Base-by-base conservation (phyloP, 148 eudicot genomes). In the Silene latifolia region DNA sequence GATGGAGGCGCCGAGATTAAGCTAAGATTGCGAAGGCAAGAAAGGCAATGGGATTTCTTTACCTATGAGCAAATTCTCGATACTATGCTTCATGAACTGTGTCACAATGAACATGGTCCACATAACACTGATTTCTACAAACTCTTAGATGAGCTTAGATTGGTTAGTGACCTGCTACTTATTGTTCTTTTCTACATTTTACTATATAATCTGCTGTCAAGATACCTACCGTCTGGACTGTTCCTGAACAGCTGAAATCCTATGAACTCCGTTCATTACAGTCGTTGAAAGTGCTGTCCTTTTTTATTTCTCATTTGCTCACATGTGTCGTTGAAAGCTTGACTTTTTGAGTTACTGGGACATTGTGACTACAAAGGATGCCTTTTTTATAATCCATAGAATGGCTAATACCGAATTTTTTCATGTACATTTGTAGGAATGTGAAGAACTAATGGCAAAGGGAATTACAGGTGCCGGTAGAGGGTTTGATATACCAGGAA, bases 21-120 rank as follows among this genome's bases (percentile, higher is more conserved):
- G 84, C 68, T 93, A 67, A 83, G 98, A 66, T 79, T 93, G 75
- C 80, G 98, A 53, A 86, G 88, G 83, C 90, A 83, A 59, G 88
- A 90, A 76, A 87, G 86, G 72, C 89, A 89, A 69, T 84, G 84
- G 87, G 93, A 88, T 72, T 93, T 93, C 83, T 84, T 87, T 79
- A 86, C 90, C 63, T 88, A 74, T 74, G 83, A 87, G 69, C 90
- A 89, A 63, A 84, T 93, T 74, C 89, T 93, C 71, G 88, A 93
- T 81, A 89, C 96, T n/a, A 90, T 93, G 98, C 89, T 93, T 58
- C 98, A 93, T 25, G 98, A 93, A 80, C 86, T 93, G 54, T 90
- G 96, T 80, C 98, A 93, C 87, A 93, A 82, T 69, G 88, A 81
- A 71, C 51, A 73, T 77, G 98, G 93, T 12, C 92, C 98, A 42